Conservation (phyloP, 164 flowering plant genomes). For the Tinospora cordifolia region DNA sequence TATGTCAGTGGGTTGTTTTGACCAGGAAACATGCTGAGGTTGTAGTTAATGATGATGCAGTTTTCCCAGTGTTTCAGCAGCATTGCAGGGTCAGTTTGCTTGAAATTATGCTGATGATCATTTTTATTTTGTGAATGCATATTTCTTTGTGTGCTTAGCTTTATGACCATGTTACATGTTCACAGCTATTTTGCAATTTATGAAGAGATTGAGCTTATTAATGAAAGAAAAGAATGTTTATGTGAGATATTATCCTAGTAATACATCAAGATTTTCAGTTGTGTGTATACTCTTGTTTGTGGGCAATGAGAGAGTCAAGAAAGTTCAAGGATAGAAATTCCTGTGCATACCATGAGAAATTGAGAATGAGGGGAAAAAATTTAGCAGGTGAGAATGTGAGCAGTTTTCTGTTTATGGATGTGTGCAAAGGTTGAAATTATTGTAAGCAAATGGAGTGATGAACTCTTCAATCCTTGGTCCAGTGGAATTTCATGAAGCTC, state of each 20-base stretch:
- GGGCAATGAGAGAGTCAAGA: background rate
- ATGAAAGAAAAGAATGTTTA: background rate
- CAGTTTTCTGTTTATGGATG: no score
- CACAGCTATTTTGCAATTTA: background rate
- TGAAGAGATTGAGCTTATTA: background rate
- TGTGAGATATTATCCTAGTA: background rate
- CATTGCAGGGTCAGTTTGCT: slow-evolving; percentile 68
- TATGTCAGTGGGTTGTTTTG: slow-evolving; percentile 78
- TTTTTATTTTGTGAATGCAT: background rate
- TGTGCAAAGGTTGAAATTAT: no score
- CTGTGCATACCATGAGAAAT: no score
- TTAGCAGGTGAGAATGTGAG: no score
- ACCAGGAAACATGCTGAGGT: slow-evolving; percentile 83
- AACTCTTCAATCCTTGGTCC: background rate
- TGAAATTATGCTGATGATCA: slow-evolving; percentile 2
- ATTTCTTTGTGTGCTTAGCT: background rate
- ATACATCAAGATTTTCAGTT: background rate
- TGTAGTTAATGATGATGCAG: slow-evolving; percentile 59
- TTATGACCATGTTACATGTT: background rate
- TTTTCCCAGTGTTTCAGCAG: slow-evolving; percentile 67
- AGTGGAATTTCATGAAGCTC: background rate
- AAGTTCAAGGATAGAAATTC: no score
- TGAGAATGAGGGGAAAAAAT: no score
- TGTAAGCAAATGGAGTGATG: background rate
- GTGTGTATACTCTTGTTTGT: background rate